These are phyloP conservation scores for Fraxinus cuspidata DNA, from an alignment of 257 asterid species.

Conservation along the genomic window DNA sequence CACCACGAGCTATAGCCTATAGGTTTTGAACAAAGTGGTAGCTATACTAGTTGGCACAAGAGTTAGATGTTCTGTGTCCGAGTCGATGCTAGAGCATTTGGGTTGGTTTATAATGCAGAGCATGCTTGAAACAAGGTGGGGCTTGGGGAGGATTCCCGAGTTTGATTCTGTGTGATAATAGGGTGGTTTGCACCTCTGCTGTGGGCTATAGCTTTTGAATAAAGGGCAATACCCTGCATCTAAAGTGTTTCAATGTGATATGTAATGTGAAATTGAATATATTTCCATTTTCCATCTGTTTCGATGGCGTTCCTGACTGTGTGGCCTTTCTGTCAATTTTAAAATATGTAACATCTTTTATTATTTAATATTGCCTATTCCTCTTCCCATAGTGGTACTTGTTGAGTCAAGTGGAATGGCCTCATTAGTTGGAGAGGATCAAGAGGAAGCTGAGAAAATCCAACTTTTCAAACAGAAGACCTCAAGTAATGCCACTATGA, in stretches of 20 bases:
- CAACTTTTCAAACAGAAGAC: slow-evolving; percentile 43
- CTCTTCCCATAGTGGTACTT: slow-evolving; percentile 6
- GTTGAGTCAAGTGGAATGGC: slow-evolving; percentile 16
- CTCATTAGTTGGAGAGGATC: slow-evolving; percentile 25
- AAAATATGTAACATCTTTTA: neutral
- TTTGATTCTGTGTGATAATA: too few species aligned
- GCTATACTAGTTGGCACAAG: too few species aligned
- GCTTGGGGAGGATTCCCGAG: too few species aligned
- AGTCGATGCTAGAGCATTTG: too few species aligned
- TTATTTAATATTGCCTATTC: neutral
- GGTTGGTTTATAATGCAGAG: too few species aligned
- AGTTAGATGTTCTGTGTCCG: too few species aligned
- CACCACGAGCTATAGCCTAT: too few species aligned
- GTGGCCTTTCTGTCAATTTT: neutral
- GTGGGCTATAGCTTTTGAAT: too few species aligned
- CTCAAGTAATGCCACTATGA: slow-evolving; percentile 32
- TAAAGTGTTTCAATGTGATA: neutral
- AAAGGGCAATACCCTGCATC: too few species aligned
- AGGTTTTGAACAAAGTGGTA: too few species aligned
- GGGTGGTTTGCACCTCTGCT: too few species aligned
- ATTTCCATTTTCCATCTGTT: neutral
- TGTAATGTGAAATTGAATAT: neutral
- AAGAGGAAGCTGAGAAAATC: slow-evolving; percentile 30
- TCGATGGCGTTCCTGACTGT: neutral
- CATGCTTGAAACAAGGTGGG: too few species aligned